phyloP scores from a whole-genome alignment of 768 basidiomycete genomes.

The Hericium coralloides region DNA sequence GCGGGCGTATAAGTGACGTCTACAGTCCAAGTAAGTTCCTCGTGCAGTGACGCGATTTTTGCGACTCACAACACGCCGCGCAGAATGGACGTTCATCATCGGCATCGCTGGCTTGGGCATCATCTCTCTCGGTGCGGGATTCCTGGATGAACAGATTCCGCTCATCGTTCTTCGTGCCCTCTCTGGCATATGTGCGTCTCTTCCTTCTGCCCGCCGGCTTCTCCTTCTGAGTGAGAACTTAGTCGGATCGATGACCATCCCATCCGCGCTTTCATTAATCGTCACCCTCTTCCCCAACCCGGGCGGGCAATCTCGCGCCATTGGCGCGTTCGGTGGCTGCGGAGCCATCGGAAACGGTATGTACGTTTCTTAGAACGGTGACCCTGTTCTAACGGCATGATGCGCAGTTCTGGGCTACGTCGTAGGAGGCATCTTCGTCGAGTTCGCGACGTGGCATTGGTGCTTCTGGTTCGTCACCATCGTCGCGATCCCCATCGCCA shows the following conservation, averaged over 20 bases:
- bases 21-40: constrained; percentile 22
- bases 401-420: constrained; percentile 23
- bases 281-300: constrained; percentile 39
- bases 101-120: background rate
- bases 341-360: constrained; percentile 36
- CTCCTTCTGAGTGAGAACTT: background rate
- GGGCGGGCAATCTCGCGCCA: constrained; percentile 32
- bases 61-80: background rate
- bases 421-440: constrained; percentile 29
- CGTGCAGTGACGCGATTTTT: background rate
- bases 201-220: background rate
- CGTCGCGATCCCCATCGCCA: constrained; percentile 25
- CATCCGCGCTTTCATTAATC: constrained; percentile 32
- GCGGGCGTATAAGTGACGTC: constrained; percentile 24
- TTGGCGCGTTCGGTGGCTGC: constrained; percentile 35
- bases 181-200: background rate
- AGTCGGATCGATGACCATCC: constrained; percentile 35
- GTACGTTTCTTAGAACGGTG: background rate
- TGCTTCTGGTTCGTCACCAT: constrained; percentile 38
- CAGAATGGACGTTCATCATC: background rate
- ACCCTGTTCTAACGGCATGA: background rate
- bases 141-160: background rate
- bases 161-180: background rate
- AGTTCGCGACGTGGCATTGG: constrained; percentile 32
- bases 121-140: background rate